A percentile compares a stretch with the other conserved stretches of the same genome.
Conservation (phyloP, 192 early-diverging fungal species). For the Coemansia sp. region DNA sequence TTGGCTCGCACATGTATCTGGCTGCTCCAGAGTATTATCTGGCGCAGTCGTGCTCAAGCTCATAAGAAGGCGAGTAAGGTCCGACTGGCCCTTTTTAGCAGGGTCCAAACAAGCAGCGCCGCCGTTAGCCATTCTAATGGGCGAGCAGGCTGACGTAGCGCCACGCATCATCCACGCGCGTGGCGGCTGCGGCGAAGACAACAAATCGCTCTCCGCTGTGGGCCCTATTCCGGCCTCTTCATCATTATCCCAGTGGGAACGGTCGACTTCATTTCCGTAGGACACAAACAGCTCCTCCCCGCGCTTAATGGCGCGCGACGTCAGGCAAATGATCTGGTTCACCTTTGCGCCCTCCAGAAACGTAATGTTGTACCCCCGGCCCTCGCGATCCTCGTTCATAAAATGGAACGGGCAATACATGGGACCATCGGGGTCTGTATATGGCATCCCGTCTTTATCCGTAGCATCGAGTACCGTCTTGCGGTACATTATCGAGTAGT, state of each 20-base stretch:
- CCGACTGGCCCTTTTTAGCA: background rate
- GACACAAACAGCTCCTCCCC: conserved; percentile 87
- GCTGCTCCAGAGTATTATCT: background rate
- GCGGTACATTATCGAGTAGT: conserved; percentile 89
- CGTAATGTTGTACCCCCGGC: conserved; percentile 50
- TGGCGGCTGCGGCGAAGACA: background rate
- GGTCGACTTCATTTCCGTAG: conserved; percentile 81
- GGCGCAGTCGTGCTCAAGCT: conserved; percentile 1
- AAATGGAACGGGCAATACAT: conserved; percentile 89
- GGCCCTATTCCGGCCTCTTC: background rate
- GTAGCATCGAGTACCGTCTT: conserved; percentile 91
- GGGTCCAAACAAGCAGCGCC: background rate
- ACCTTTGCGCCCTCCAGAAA: conserved; percentile 79
- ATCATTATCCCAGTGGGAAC: conserved; percentile 62
- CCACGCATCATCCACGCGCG: conserved; percentile 5
- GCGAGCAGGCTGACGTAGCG: background rate
- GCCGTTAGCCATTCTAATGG: background rate
- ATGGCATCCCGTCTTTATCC: conserved; percentile 74
- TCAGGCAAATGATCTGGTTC: conserved; percentile 85
- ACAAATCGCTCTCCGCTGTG: background rate
- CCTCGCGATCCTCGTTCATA: conserved; percentile 73
- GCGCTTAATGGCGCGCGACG: conserved; percentile 61
- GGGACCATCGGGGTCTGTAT: conserved; percentile 57
- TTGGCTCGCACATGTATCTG: background rate
- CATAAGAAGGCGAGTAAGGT: conserved; percentile 2